Evolutionary conservation across 345 rosid genomes (phyloP), one percentile per base, ranked within the genome.

Genomic region (Nasturtium officinale): DNA sequence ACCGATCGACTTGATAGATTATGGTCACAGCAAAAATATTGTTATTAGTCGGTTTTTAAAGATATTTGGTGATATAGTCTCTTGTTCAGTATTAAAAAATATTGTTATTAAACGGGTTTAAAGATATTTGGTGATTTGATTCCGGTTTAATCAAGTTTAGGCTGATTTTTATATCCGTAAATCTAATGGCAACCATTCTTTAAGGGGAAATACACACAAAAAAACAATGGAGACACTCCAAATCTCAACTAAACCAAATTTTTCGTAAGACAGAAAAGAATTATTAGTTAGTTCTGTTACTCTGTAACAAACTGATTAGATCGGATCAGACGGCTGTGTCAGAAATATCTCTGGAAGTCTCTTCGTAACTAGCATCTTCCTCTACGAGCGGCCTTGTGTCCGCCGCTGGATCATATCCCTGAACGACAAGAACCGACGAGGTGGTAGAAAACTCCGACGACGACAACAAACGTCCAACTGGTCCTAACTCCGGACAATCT

Each of bases 401-500:
- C 11, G 69, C 69, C 18, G 77, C 18, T 4, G 77, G 81, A 72
- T 77, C 73, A 12, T 78, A 82, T 55, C 77, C 85, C 51, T 85
- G 84, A 60, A 85, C 56, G 9, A 85, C 77, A 43, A 85, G 68
- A 42, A 82, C 84, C 3, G 89, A 85, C n/a, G 85, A 62, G 5
- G 82, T 71, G 8, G 66, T 71, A 15, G 85, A 71, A 65, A 85
- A 85, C 12, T 78, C 84, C 1, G 85, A 80, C 1, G 84, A 76
- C 2, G 85, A 82, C 56, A 83, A 65, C 47, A 82, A 62, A 70
- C 76, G 69, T 18, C 87, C 89, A 23, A 85, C 77, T 3, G 82
- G 79, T 33, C 89, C 89, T 16, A 85, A 56, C 75, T 83, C 87
- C 0, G 85, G 76, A 58, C 85, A 76, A 9, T 85, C 87, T 1